Base-by-base conservation (phyloP, 2,329 filamentous ascomycete species). In the Cladosporium sp. region DNA sequence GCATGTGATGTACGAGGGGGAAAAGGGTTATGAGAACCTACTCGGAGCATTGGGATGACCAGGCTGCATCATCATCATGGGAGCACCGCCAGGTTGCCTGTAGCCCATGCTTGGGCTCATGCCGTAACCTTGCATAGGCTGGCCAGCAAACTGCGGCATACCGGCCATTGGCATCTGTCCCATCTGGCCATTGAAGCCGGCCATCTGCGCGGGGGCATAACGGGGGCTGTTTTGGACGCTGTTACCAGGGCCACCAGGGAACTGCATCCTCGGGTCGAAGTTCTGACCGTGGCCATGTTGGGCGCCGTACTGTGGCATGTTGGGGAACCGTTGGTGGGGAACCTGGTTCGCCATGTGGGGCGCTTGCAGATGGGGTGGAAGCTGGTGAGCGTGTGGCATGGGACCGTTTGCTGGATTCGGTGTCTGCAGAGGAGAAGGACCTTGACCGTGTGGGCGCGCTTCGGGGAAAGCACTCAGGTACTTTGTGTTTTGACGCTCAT, bases 401-500 rank as follows among this genome's bases (percentile, higher is more conserved):
- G 86, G 85, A 4, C 85, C 83, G 53, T 85, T 80, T 15, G 72
- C 72, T 38, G 73, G 68, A 54, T 75, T 70, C 4, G 63, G 62
- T 38, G 82, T 80, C 62, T 88, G 84, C 32, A 82, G 71, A 11
- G 82, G 80, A 55, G 84, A 80, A 42, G 85, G 75, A 0, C 84
- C 73, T 47, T 75, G 70, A 53, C 75, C 69, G 38, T 76, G 71
- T 59, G 80, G 73, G 43, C 82, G 74, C 59, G 82, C 70, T 42
- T 80, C 78, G 59, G 94, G 88, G 67, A 96, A 93, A 62, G 88
- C 82, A 59, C 92, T 82, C 43, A 82, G 79, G 67, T 91, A 95
- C 0, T 82, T 87, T 61, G 86, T 88, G 56, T 94, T 87, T 38
- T 80, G 75, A 56, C 88, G 85, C 16, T 84, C 82, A 42, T 81